Conservation (phyloP, 2,329 filamentous ascomycete species). For the Lachnum nothofagi region DNA sequence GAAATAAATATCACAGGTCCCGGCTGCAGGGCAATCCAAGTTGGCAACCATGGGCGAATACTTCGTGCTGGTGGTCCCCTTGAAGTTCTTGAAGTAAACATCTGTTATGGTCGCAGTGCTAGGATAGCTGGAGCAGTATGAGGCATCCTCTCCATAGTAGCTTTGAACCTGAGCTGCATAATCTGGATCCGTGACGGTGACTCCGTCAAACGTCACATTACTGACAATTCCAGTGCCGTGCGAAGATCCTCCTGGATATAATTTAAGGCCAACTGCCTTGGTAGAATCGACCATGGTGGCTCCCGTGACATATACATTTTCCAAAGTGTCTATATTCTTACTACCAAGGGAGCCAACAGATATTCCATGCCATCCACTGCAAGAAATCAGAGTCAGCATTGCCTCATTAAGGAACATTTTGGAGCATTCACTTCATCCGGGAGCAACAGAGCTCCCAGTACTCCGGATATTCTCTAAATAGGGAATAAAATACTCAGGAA, state of each 20-base stretch:
- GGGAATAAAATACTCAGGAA: too few species aligned
- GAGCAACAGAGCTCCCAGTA: too few species aligned
- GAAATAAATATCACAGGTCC: conserved; percentile 37
- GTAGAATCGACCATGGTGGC: conserved; percentile 39
- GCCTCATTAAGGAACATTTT: too few species aligned
- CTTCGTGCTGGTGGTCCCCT: conserved; percentile 36
- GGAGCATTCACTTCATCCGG: too few species aligned
- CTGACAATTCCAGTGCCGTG: conserved; percentile 37
- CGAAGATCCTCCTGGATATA: conserved; percentile 36
- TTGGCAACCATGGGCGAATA: conserved; percentile 35
- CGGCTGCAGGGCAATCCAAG: conserved; percentile 36
- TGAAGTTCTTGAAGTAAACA: conserved; percentile 36
- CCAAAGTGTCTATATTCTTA: conserved; percentile 36
- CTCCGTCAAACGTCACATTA: conserved; percentile 39
- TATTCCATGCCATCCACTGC: conserved; percentile 43
- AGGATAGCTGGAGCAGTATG: conserved; percentile 35
- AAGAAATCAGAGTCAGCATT: conserved; percentile 39
- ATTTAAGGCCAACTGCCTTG: conserved; percentile 44
- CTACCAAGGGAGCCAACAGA: conserved; percentile 44
- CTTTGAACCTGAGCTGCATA: conserved; percentile 44
- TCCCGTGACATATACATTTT: conserved; percentile 39
- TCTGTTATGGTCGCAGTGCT: conserved; percentile 34
- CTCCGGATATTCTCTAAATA: too few species aligned
- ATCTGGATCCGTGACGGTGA: conserved; percentile 37
- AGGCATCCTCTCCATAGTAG: conserved; percentile 37